phyloP scores from a whole-genome alignment of 768 basidiomycete genomes.

The Tubosaeta sp. region DNA sequence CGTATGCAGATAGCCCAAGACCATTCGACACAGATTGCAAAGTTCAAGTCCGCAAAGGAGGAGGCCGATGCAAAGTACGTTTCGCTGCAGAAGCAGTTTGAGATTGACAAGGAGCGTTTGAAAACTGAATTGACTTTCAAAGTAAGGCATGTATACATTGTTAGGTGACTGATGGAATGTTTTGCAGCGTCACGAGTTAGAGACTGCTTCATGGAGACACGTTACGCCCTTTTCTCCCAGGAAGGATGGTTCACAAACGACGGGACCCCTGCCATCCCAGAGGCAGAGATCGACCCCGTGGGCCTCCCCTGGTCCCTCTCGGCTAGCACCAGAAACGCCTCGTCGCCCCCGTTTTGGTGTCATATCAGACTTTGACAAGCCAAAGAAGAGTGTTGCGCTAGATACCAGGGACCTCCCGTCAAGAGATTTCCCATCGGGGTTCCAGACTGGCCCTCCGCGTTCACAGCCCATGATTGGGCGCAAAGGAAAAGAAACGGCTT shows the following conservation, averaged over 20 bases:
- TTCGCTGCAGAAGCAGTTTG: constrained; percentile 56
- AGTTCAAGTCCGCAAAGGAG: constrained; percentile 56
- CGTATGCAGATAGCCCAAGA: constrained; percentile 49
- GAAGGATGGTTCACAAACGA: constrained; percentile 39
- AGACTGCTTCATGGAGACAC: constrained; percentile 50
- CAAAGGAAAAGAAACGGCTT: constrained; percentile 18
- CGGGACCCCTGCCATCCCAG: constrained; percentile 38
- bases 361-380: constrained; percentile 22
- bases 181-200: constrained; percentile 63
- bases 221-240: constrained; percentile 44
- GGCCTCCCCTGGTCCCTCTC: constrained; percentile 26
- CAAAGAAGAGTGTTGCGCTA: constrained; percentile 10
- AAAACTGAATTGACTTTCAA: constrained; percentile 68
- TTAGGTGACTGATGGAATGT: constrained; percentile 11
- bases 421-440: constrained; percentile 25
- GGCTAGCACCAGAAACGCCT: constrained; percentile 34
- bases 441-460: constrained; percentile 18
- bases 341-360: constrained; percentile 33
- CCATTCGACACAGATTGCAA: constrained; percentile 53
- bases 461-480: constrained; percentile 13
- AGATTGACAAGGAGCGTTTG: constrained; percentile 64
- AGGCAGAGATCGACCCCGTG: constrained; percentile 35
- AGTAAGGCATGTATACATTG: constrained; percentile 35
- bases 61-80: constrained; percentile 54
- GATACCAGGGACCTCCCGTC: constrained; percentile 23